Evolutionary conservation across 176 grass and related monocot species (phyloP).

Genomic region (Puccinellia tenuiflora): DNA sequence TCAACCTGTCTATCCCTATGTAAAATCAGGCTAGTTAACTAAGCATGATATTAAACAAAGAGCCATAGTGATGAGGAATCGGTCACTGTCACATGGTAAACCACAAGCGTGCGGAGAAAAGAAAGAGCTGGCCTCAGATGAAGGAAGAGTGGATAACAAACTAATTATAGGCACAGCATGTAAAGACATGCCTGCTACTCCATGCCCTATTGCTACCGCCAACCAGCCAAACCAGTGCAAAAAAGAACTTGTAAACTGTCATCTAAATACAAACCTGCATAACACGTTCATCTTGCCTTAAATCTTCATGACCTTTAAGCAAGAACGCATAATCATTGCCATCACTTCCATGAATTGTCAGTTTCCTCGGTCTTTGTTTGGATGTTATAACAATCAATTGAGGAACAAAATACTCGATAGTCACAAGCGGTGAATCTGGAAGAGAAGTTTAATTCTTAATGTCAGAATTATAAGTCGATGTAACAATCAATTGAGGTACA

Average conservation of each 20-base stretch:
- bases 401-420: conserved; percentile 82
- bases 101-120: neutral
- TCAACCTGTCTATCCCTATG: neutral
- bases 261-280: conserved; percentile 72
- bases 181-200: neutral
- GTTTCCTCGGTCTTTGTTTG: conserved; percentile 90
- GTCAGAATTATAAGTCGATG: conserved; percentile 26
- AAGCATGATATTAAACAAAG: neutral
- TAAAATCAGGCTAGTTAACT: neutral
- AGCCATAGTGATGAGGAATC: conserved; percentile 2
- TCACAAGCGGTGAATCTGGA: conserved; percentile 78
- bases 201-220: neutral
- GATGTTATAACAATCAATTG: conserved; percentile 93
- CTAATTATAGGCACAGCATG: conserved; percentile 5
- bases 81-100: conserved; percentile 8
- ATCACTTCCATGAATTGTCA: conserved; percentile 92
- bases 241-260: neutral
- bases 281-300: conserved; percentile 97
- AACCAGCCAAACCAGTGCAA: neutral
- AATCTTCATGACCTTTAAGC: conserved; percentile 97
- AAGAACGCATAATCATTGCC: conserved; percentile 95
- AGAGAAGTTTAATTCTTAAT: conserved; percentile 20
- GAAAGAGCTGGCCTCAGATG: neutral
- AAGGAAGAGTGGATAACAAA: neutral
- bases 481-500: conserved; percentile 70